These are phyloP conservation scores for Cotoneaster glaucophyllus DNA, from an alignment of 306 rosid genomes.

Conservation along the genomic window DNA sequence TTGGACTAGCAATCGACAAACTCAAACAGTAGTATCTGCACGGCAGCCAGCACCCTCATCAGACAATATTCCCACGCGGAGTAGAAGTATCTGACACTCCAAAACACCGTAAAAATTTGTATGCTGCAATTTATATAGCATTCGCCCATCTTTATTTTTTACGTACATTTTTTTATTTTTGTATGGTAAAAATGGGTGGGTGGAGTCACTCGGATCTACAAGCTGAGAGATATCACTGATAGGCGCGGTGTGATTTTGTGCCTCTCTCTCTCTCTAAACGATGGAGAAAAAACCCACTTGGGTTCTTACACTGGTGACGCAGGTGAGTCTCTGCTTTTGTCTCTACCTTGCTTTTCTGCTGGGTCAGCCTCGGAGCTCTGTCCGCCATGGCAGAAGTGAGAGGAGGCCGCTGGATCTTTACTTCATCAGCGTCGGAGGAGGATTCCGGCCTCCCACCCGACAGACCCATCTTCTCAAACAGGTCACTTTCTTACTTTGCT, in stretches of 20 bases:
- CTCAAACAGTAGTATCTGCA: too few species aligned
- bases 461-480: conserved; percentile 48
- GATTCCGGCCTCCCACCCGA: conserved; percentile 40
- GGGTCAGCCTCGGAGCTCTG: conserved; percentile 33
- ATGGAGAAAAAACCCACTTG: conserved; percentile 45
- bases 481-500: conserved; percentile 8
- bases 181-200: too few species aligned
- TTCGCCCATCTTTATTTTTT: too few species aligned
- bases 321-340: conserved; percentile 42
- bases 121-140: not conserved
- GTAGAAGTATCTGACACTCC: too few species aligned
- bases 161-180: too few species aligned
- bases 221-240: too few species aligned
- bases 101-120: too few species aligned
- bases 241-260: not conserved
- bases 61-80: too few species aligned
- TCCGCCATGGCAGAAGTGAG: conserved; percentile 3
- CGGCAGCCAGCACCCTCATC: too few species aligned
- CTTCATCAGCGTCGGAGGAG: conserved; percentile 54
- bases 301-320: conserved; percentile 42
- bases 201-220: too few species aligned
- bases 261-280: not conserved
- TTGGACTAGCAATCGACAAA: too few species aligned
- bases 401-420: conserved; percentile 27
- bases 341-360: conserved; percentile 49